phyloP scores from a whole-genome alignment of 176 grass and related monocot species.

The Oryza glaberrima region DNA sequence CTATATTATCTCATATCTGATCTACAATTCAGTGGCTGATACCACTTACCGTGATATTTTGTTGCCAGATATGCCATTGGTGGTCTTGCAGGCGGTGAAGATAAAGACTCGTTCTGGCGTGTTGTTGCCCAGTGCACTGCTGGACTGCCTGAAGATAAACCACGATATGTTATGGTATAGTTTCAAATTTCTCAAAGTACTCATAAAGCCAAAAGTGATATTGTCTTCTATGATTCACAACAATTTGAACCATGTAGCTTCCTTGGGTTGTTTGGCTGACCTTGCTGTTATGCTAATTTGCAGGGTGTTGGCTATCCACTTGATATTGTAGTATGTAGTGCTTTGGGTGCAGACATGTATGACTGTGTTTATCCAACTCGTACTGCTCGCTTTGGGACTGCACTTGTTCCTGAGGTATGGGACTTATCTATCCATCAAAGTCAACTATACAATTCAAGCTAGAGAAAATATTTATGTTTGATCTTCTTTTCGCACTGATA shows the following conservation, averaged over 20 bases:
- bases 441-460: not conserved
- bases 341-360: constrained; percentile 98
- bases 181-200: not conserved
- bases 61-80: constrained; percentile 92
- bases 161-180: constrained; percentile 95
- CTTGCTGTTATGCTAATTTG: constrained; percentile 39
- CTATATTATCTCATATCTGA: not conserved
- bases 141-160: constrained; percentile 94
- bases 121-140: constrained; percentile 94
- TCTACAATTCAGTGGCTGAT: constrained; percentile 3
- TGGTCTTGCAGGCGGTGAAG: constrained; percentile 96
- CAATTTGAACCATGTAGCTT: not conserved
- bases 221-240: not conserved
- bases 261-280: constrained; percentile 23
- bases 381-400: constrained; percentile 92
- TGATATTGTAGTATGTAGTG: constrained; percentile 98
- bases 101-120: constrained; percentile 95
- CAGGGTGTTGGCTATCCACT: constrained; percentile 98
- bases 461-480: not conserved
- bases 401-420: constrained; percentile 87
- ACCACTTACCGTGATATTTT: not conserved
- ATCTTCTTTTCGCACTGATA: not conserved
- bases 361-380: constrained; percentile 97
- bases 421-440: constrained; percentile 27
- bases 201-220: constrained; percentile 1